Evolutionary conservation across 2,329 filamentous ascomycete genomes (phyloP).

Genomic region (Aureobasidium uvarum): DNA sequence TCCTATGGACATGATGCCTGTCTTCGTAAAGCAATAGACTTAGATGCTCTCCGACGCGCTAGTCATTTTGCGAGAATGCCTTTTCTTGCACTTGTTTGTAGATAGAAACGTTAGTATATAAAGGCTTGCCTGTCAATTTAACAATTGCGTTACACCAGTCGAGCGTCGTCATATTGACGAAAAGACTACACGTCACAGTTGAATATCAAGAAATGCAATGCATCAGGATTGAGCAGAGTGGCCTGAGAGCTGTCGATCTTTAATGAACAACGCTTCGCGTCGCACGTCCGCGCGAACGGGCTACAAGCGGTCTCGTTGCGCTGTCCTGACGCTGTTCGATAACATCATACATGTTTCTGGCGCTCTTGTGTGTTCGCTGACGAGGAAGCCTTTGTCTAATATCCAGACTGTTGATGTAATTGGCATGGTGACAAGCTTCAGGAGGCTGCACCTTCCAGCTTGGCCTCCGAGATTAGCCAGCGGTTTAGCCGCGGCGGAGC

Average conservation of each 20-base stretch:
- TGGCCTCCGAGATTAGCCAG: neutral
- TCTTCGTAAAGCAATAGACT: conserved; percentile 40
- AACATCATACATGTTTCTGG: too few relatives aligned
- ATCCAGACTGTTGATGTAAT: neutral
- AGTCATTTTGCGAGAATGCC: neutral
- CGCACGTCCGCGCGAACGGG: neutral
- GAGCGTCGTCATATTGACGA: too few relatives aligned
- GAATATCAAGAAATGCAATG: neutral
- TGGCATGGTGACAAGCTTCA: neutral
- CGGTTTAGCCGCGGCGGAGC: conserved; percentile 1
- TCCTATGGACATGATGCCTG: conserved; percentile 50
- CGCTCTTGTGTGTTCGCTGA: too few relatives aligned
- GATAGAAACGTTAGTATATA: neutral
- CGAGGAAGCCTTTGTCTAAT: neutral
- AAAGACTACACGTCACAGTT: neutral
- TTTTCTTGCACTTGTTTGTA: too few relatives aligned
- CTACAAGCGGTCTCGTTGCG: neutral
- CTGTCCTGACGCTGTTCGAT: too few relatives aligned
- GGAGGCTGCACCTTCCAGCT: neutral
- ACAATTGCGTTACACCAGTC: neutral
- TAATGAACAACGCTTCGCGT: neutral
- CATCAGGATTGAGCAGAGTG: neutral
- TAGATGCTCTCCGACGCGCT: neutral
- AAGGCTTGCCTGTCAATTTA: neutral
- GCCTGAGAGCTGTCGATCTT: neutral